These are phyloP conservation scores for Pichia kudriavzevii DNA, from an alignment of 1,139 yeast species.

Conservation along the genomic window DNA sequence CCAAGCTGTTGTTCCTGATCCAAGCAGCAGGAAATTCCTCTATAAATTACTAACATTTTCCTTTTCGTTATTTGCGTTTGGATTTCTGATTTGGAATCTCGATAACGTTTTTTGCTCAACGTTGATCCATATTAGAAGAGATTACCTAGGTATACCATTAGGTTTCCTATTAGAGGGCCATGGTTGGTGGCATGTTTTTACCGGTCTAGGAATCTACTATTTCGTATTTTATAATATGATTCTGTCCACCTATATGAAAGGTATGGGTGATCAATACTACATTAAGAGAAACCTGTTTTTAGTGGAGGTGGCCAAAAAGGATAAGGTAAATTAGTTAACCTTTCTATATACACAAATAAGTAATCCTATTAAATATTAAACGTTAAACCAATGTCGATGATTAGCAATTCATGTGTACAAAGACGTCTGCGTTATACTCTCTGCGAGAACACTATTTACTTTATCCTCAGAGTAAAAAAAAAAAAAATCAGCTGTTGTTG, in stretches of 20 bases:
- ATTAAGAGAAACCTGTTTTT: constrained; percentile 26
- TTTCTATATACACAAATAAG: constrained; percentile 2
- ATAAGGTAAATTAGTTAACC: neutral
- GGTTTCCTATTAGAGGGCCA: constrained; percentile 88
- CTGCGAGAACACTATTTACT: no score
- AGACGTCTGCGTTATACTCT: no score
- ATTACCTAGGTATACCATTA: constrained; percentile 71
- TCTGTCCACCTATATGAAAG: constrained; percentile 26
- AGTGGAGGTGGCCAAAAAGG: constrained; percentile 23
- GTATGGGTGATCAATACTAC: constrained; percentile 23
- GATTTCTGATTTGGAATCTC: constrained; percentile 78
- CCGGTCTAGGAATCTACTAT: constrained; percentile 56
- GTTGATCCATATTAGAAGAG: constrained; percentile 57
- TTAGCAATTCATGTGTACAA: no score
- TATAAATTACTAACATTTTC: constrained; percentile 25
- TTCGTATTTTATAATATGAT: constrained; percentile 29
- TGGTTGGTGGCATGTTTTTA: constrained; percentile 96
- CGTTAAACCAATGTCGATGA: no score
- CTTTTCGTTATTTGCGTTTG: constrained; percentile 45
- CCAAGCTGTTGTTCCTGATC: constrained; percentile 18
- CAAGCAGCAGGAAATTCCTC: constrained; percentile 15
- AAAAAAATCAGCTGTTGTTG: no score
- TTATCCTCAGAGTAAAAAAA: no score
- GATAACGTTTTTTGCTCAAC: constrained; percentile 75
- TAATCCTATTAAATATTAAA: neutral